These are phyloP conservation scores for Tetrahymena thermophila DNA, from an alignment of 73 alveolate species.

Conservation along the genomic window DNA sequence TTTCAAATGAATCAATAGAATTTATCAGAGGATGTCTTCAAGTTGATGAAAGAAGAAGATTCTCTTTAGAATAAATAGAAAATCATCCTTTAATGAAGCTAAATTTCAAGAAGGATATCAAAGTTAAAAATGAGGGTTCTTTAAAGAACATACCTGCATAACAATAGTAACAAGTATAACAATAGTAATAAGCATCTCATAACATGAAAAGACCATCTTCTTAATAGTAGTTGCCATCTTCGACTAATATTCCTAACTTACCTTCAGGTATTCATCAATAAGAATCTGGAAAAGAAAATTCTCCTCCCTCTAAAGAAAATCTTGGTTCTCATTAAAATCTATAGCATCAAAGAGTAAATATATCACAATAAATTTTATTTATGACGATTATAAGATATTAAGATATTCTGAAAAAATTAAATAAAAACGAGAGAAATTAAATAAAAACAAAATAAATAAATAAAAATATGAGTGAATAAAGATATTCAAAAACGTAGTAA, in stretches of 20 bases:
- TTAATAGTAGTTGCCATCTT: background rate
- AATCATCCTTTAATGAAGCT: slow-evolving; percentile 15
- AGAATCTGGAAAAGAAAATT: background rate
- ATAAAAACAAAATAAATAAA: too few relatives aligned
- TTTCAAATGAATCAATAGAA: slow-evolving; percentile 37
- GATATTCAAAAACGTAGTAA: too few relatives aligned
- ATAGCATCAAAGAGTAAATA: background rate
- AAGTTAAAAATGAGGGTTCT: slow-evolving; percentile 6
- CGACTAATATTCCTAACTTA: background rate
- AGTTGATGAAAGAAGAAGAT: slow-evolving; percentile 37
- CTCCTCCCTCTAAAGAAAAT: background rate
- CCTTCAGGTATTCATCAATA: background rate
- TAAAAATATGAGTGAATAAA: too few relatives aligned
- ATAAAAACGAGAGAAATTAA: too few relatives aligned
- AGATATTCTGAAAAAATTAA: background rate
- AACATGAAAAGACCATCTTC: background rate
- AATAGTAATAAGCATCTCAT: background rate
- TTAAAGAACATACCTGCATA: background rate
- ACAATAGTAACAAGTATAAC: background rate
- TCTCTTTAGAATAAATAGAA: slow-evolving; percentile 26
- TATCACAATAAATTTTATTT: background rate
- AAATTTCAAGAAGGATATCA: background rate
- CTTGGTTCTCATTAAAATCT: background rate
- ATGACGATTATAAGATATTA: background rate
- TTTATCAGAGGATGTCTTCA: slow-evolving; percentile 16